These are phyloP conservation scores for Backusella morwellensis DNA, from an alignment of 192 early-diverging fungal genomes.

Conservation along the genomic window DNA sequence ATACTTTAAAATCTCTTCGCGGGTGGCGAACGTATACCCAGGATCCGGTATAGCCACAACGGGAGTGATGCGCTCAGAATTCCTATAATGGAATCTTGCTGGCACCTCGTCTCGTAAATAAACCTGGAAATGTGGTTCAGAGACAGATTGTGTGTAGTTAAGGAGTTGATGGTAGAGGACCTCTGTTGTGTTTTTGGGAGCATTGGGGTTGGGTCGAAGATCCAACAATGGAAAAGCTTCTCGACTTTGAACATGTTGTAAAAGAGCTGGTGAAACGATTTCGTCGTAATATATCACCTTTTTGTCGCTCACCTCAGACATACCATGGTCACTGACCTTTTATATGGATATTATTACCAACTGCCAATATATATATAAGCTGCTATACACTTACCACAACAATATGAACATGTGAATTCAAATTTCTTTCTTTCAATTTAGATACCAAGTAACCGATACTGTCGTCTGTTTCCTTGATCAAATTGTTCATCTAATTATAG, in stretches of 20 bases:
- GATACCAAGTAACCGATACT: conserved; percentile 58
- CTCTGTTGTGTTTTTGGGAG: conserved; percentile 35
- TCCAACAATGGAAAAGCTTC: conserved; percentile 63
- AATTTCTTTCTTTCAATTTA: conserved; percentile 53
- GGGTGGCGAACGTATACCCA: conserved; percentile 58
- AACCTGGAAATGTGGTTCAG: conserved; percentile 51
- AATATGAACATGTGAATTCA: conserved; percentile 65
- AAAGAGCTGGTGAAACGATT: conserved; percentile 33
- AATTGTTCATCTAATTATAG: conserved; percentile 52
- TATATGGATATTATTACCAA: not conserved
- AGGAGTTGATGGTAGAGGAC: conserved; percentile 52
- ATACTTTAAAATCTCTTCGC: conserved; percentile 22
- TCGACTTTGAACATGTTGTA: conserved; percentile 44
- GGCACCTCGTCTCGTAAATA: conserved; percentile 77
- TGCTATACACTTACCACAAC: conserved; percentile 24
- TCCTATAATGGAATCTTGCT: conserved; percentile 64
- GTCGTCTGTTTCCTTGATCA: conserved; percentile 51
- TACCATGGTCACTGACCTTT: conserved; percentile 12
- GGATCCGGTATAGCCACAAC: conserved; percentile 68
- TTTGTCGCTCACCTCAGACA: not conserved
- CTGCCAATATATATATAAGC: not conserved
- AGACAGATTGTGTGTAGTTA: conserved; percentile 34
- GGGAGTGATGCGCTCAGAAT: conserved; percentile 67
- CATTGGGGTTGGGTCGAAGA: conserved; percentile 53
- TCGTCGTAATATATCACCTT: conserved; percentile 70